Base-by-base conservation (phyloP, 2,329 filamentous ascomycete genomes). In the Aotearoamyces nothofagi region DNA sequence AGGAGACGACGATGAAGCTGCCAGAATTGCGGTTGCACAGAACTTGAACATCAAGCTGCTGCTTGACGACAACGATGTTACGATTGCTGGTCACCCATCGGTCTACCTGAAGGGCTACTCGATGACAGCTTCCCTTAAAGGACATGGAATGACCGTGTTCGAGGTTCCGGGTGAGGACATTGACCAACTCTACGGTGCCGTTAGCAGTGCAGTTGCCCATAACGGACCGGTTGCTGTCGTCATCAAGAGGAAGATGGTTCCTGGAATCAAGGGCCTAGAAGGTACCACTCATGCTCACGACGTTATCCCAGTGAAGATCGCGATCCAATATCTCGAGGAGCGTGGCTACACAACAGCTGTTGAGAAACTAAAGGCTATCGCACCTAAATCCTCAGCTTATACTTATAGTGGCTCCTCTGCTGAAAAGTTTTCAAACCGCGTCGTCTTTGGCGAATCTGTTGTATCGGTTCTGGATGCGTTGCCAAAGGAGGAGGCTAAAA, bases 31-130 rank as follows among this genome's bases (percentile, higher is more conserved):
- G 2, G 52, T 54, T 3, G 51, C 50, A 10, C 40, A 46, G 10
- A 43, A 47, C 19, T 39, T 55, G 16, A 54, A 54, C 9, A 44
- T 55, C 22, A 55, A 55, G 42, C 27, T 55, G 9, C 46, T 55
- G 30, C 37, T 55, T 26, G 52, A 55, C 28, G 52, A 55, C 38
- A 55, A 55, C 34, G 50, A 55, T 35, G 52, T 55, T 15, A 55
- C 52, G 0, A 55, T 55, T 33, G 52, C 52, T 3, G 52, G 52
- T 6, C 50, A 55, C 24, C 52, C 52, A 4, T 54, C 52, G 0
- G 34, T 53, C 24, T 55, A 55, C 29, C 42, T 54, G 5, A 49
- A 51, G 36, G 52, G 52, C 5, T 55, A 49, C 22, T 42, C 48
- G 9, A 30, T 55, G 8, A 41, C 25, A 10, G 34, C 37, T 2